Percentiles rank a stretch among this genome's conserved stretches.
Conservation (phyloP, 192 early-diverging fungal genomes). For the Backusella psychrophila region DNA sequence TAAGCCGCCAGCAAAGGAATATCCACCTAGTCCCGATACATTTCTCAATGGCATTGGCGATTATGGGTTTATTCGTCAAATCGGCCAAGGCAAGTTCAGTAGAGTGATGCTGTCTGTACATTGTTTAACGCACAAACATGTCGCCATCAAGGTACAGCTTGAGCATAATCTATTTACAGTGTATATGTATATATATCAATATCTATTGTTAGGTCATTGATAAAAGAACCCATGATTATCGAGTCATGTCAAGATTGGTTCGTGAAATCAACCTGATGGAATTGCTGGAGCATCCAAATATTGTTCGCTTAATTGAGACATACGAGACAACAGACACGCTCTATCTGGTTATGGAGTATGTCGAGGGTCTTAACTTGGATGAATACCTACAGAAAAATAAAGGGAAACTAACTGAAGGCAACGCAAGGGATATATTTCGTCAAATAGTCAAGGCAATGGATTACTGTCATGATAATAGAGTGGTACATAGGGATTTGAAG, state of each 20-base stretch:
- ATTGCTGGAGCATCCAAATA: constrained; percentile 86
- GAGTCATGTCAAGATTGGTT: constrained; percentile 60
- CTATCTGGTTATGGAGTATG: constrained; percentile 86
- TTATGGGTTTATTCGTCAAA: constrained; percentile 72
- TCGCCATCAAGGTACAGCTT: constrained; percentile 33
- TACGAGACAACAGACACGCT: constrained; percentile 76
- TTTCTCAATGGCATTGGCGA: constrained; percentile 51
- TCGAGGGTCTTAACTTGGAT: constrained; percentile 80
- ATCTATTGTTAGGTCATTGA: constrained; percentile 43
- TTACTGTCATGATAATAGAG: constrained; percentile 66
- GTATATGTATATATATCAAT: not conserved
- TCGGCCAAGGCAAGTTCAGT: constrained; percentile 81
- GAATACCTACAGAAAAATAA: constrained; percentile 74
- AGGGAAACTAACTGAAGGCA: constrained; percentile 73
- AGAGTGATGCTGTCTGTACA: constrained; percentile 75
- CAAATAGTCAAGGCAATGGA: constrained; percentile 78
- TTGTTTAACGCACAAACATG: constrained; percentile 37
- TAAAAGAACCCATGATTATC: constrained; percentile 45
- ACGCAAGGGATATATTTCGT: constrained; percentile 80
- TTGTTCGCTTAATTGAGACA: constrained; percentile 84
- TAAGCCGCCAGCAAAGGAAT: constrained; percentile 1
- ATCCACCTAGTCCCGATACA: constrained; percentile 37
- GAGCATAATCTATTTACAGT: not conserved
- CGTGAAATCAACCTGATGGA: constrained; percentile 80
- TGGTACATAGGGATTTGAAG: constrained; percentile 87